Conservation (phyloP, 371 early-diverging fungal species). For the Lichtheimia hyalospora region DNA sequence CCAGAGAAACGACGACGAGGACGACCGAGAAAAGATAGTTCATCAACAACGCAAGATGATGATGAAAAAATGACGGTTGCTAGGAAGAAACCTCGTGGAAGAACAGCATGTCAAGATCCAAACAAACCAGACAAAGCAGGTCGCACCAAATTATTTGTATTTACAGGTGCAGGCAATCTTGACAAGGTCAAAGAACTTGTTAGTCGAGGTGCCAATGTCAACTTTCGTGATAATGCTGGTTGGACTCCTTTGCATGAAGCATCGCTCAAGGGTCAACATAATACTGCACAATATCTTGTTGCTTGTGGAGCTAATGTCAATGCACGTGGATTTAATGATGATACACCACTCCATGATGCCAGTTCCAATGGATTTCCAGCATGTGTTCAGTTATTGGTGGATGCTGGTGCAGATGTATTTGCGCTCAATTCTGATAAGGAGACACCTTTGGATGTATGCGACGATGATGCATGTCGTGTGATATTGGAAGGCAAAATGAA, state of each 20-base stretch:
- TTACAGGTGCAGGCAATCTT: conserved; percentile 51
- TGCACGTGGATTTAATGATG: conserved; percentile 60
- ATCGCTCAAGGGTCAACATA: conserved; percentile 62
- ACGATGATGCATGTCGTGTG: conserved; percentile 25
- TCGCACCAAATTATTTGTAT: conserved; percentile 55
- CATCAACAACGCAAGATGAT: background rate
- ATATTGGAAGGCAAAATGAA: conserved; percentile 31
- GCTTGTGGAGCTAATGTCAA: conserved; percentile 60
- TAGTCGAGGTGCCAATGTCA: conserved; percentile 54
- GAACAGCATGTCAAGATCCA: conserved; percentile 33
- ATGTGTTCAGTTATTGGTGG: conserved; percentile 57
- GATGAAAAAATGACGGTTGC: background rate
- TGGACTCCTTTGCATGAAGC: conserved; percentile 73
- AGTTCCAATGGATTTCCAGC: conserved; percentile 65
- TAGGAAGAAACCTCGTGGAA: conserved; percentile 18
- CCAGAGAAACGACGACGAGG: conserved; percentile 13
- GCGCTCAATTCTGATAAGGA: conserved; percentile 58
- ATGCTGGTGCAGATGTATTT: conserved; percentile 62
- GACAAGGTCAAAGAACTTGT: conserved; percentile 44
- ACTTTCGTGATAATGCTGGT: conserved; percentile 64
- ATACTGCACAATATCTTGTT: conserved; percentile 57
- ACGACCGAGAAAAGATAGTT: conserved; percentile 13
- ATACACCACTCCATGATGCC: conserved; percentile 84
- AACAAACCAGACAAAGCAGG: conserved; percentile 61
- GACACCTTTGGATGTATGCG: conserved; percentile 56